A percentile compares a stretch with the other conserved stretches of the same genome.
These are phyloP conservation scores for Botrytis fabae DNA, from an alignment of 2,329 filamentous ascomycete genomes.

Conservation along the genomic window DNA sequence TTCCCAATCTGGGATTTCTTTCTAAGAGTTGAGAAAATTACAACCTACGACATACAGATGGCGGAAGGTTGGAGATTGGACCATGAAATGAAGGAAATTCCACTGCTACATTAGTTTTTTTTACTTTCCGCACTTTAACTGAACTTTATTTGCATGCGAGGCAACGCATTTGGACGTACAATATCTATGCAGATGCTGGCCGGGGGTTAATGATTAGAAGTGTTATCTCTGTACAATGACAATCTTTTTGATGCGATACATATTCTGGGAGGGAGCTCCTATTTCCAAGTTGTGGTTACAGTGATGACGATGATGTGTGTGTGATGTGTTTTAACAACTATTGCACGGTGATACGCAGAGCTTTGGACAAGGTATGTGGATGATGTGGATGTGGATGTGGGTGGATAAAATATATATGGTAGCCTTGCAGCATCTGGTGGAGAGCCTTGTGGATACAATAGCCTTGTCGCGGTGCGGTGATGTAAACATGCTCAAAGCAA, in stretches of 20 bases:
- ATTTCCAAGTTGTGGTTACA: background rate
- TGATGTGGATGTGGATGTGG: background rate
- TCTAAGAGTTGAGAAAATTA: background rate
- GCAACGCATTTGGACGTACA: conserved; percentile 18
- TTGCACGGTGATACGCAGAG: background rate
- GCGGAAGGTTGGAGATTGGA: background rate
- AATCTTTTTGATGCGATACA: background rate
- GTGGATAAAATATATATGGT: background rate
- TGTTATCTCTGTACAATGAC: conserved; percentile 4
- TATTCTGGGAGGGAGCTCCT: background rate
- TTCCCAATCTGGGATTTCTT: conserved; percentile 9
- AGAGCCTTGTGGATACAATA: conserved; percentile 7
- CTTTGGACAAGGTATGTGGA: background rate
- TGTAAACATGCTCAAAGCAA: background rate
- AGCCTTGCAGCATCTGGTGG: background rate
- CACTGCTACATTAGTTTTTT: conserved; percentile 14
- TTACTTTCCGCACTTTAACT: background rate
- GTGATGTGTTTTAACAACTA: background rate
- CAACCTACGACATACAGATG: background rate
- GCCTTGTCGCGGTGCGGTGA: conserved; percentile 9
- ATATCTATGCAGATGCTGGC: conserved; percentile 2
- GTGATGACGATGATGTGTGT: background rate
- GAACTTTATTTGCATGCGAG: conserved; percentile 13
- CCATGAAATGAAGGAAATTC: background rate
- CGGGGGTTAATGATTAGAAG: background rate